These are phyloP conservation scores for Mycena crocata DNA, from an alignment of 768 basidiomycete genomes.

Conservation along the genomic window DNA sequence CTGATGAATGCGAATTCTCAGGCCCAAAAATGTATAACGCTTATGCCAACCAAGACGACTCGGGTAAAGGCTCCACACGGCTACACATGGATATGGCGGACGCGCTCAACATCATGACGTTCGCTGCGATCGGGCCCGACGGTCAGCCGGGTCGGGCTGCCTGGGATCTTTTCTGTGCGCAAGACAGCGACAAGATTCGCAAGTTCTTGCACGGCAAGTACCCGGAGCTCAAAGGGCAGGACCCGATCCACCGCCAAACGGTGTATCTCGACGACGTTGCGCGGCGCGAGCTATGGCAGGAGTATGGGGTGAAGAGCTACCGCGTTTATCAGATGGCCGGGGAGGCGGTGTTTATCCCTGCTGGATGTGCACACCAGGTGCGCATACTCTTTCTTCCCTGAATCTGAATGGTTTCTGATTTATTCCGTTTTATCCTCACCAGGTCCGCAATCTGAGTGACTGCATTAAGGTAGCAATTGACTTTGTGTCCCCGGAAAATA, in stretches of 20 bases:
- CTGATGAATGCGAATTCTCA: slow-evolving; percentile 41
- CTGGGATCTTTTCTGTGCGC: slow-evolving; percentile 91
- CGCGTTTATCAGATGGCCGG: slow-evolving; percentile 92
- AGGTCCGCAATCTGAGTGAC: slow-evolving; percentile 95
- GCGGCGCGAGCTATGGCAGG: slow-evolving; percentile 73
- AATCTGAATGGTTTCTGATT: no score
- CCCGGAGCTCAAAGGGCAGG: slow-evolving; percentile 65
- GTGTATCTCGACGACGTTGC: slow-evolving; percentile 83
- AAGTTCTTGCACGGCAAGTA: slow-evolving; percentile 77
- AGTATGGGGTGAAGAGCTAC: slow-evolving; percentile 80
- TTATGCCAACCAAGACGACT: slow-evolving; percentile 73
- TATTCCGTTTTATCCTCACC: slow-evolving; percentile 14
- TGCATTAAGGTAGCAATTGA: slow-evolving; percentile 96
- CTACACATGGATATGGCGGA: slow-evolving; percentile 97
- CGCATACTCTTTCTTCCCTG: no score
- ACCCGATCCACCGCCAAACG: slow-evolving; percentile 93
- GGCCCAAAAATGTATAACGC: slow-evolving; percentile 98
- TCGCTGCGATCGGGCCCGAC: slow-evolving; percentile 66
- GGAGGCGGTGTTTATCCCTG: slow-evolving; percentile 95
- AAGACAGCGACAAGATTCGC: slow-evolving; percentile 84
- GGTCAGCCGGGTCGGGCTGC: slow-evolving; percentile 84
- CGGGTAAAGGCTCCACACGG: slow-evolving; percentile 82
- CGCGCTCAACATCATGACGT: slow-evolving; percentile 92
- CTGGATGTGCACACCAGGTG: slow-evolving; percentile 93
- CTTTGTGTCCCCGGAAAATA: slow-evolving; percentile 95